Conservation (phyloP, 345 rosid species). For the Diplotaxis tenuifolia region DNA sequence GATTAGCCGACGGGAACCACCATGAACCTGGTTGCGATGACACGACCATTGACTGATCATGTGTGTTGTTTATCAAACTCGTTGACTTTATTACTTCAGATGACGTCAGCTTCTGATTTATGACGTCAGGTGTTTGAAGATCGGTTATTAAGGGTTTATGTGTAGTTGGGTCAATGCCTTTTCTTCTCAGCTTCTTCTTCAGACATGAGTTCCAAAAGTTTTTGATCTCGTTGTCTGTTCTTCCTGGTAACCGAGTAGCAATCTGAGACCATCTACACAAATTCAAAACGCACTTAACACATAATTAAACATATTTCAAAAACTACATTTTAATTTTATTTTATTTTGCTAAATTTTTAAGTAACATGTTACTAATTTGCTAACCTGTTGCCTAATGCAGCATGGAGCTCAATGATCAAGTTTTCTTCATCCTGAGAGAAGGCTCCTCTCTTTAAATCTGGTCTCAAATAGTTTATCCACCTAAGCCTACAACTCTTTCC, state of each 20-base stretch:
- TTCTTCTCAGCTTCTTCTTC: constrained; percentile 63
- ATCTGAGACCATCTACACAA: constrained; percentile 67
- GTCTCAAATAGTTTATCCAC: constrained; percentile 92
- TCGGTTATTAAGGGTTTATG: constrained; percentile 45
- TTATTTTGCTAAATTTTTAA: not conserved
- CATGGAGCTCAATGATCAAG: constrained; percentile 57
- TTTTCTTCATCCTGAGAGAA: constrained; percentile 64
- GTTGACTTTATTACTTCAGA: constrained; percentile 36
- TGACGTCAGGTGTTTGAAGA: constrained; percentile 45
- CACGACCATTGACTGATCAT: constrained; percentile 36
- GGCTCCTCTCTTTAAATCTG: constrained; percentile 82
- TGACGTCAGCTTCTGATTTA: constrained; percentile 38
- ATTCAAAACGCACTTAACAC: not conserved
- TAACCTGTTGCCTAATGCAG: constrained; percentile 63
- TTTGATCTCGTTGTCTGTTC: constrained; percentile 68
- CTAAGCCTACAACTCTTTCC: constrained; percentile 86
- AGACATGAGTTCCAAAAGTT: constrained; percentile 67
- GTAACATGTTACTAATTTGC: not conserved
- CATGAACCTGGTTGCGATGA: constrained; percentile 29
- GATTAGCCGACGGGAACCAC: constrained; percentile 32
- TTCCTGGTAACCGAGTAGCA: constrained; percentile 57
- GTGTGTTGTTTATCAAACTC: constrained; percentile 28
- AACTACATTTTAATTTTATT: not conserved
- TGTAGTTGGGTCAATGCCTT: constrained; percentile 40
- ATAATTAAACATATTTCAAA: not conserved